Conservation (phyloP, 2,329 filamentous ascomycete species). For the Colletotrichum theobromicola region DNA sequence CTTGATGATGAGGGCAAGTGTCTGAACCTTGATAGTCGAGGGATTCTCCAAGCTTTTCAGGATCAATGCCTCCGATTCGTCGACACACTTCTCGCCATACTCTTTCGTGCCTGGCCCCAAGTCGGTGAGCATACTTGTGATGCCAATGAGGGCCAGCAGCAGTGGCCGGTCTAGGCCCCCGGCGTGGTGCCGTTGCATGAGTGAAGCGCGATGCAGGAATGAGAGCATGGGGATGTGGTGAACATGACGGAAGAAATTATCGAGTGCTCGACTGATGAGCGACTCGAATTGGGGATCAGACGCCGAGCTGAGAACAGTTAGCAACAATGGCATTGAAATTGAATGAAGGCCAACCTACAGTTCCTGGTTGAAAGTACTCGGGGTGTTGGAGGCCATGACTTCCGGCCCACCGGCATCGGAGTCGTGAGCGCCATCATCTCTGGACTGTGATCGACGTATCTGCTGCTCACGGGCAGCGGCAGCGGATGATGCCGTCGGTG, state of each 20-base stretch:
- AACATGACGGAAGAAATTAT: conserved; percentile 63
- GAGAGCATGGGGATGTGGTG: conserved; percentile 65
- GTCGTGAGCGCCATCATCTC: conserved; percentile 11
- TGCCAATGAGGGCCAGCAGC: conserved; percentile 59
- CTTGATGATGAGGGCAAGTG: conserved; percentile 50
- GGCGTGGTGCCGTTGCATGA: conserved; percentile 64
- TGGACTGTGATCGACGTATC: conserved; percentile 5
- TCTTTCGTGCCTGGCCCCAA: conserved; percentile 56
- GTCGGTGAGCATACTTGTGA: conserved; percentile 61
- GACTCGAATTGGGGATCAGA: conserved; percentile 52
- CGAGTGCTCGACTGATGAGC: conserved; percentile 57
- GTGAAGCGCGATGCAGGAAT: conserved; percentile 62
- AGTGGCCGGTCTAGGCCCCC: conserved; percentile 61
- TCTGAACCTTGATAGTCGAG: conserved; percentile 57
- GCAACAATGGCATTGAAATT: neutral
- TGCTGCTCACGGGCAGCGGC: conserved; percentile 2
- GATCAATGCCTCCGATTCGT: conserved; percentile 59
- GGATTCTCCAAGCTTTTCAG: conserved; percentile 59
- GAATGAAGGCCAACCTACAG: conserved; percentile 30
- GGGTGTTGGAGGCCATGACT: conserved; percentile 34
- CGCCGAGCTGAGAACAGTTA: conserved; percentile 28
- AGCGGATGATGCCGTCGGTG: conserved; percentile 5
- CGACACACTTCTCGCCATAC: conserved; percentile 59
- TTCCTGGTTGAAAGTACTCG: conserved; percentile 37
- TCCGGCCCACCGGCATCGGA: conserved; percentile 27